A percentile compares a stretch with the other conserved stretches of the same genome.
Conservation (phyloP, 495 filamentous ascomycete genomes). For the Neurospora cerealis region DNA sequence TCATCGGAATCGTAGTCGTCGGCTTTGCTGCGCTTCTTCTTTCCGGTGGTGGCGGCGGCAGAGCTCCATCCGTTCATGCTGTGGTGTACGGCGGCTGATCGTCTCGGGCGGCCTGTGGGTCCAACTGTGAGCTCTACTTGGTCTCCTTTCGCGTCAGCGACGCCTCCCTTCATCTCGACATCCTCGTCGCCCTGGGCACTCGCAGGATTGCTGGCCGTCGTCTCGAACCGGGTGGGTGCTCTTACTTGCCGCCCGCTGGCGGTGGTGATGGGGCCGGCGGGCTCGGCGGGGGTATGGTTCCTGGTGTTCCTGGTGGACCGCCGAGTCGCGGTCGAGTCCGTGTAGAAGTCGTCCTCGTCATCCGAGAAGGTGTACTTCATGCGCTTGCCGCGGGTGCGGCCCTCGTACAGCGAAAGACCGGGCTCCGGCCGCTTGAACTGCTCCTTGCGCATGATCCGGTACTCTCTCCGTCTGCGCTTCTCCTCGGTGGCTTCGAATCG, state of each 20-base stretch:
- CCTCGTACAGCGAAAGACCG: slow-evolving; percentile 89
- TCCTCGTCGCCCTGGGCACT: slow-evolving; percentile 28
- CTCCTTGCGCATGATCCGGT: slow-evolving; percentile 74
- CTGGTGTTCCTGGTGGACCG: slow-evolving; percentile 69
- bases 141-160: slow-evolving; percentile 3
- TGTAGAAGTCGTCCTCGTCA: slow-evolving; percentile 65
- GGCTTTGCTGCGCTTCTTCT: slow-evolving; percentile 53
- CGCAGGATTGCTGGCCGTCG: slow-evolving; percentile 36
- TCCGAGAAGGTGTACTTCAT: slow-evolving; percentile 94
- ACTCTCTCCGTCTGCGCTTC: slow-evolving; percentile 91
- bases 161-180: slow-evolving; percentile 10
- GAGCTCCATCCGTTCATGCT: slow-evolving; percentile 31
- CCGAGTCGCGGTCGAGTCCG: slow-evolving; percentile 54
- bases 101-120: slow-evolving; percentile 24
- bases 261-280: slow-evolving; percentile 68
- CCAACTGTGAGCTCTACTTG: slow-evolving; percentile 16
- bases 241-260: slow-evolving; percentile 84
- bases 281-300: slow-evolving; percentile 58
- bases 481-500: slow-evolving; percentile 94
- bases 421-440: slow-evolving; percentile 81
- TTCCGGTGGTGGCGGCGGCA: slow-evolving; percentile 22
- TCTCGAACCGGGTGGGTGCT: slow-evolving; percentile 67
- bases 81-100: slow-evolving; percentile 34
- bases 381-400: slow-evolving; percentile 88
- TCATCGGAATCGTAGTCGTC: slow-evolving; percentile 64